A percentile compares a stretch with the other conserved stretches of the same genome.
Conservation (phyloP, 768 basidiomycete species). For the Mycena kentingensis region DNA sequence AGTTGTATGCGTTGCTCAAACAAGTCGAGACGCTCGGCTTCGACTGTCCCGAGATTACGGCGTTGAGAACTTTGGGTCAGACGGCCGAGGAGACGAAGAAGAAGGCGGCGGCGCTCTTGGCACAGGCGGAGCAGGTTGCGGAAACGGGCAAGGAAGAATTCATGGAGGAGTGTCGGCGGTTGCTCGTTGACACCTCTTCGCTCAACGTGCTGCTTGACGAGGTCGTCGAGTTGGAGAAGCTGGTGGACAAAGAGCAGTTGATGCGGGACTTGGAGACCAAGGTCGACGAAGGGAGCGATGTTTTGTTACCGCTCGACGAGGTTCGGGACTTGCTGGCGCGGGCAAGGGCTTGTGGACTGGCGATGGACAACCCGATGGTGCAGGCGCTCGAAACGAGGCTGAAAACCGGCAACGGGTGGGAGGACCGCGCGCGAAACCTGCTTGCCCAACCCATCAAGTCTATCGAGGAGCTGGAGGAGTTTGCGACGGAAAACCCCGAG, state of each 20-base stretch:
- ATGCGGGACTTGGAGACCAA: conserved; percentile 74
- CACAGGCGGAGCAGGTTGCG: conserved; percentile 39
- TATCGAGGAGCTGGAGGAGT: conserved; percentile 74
- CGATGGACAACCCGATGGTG: conserved; percentile 65
- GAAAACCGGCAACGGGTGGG: conserved; percentile 76
- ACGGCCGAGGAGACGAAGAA: conserved; percentile 66
- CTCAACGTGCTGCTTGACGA: conserved; percentile 86
- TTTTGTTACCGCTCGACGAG: conserved; percentile 68
- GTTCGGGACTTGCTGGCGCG: conserved; percentile 72
- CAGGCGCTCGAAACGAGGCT: conserved; percentile 64
- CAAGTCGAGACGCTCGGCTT: conserved; percentile 84
- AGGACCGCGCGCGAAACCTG: conserved; percentile 63
- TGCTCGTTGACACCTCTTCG: conserved; percentile 70
- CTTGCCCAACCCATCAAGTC: conserved; percentile 73
- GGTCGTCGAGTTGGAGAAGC: conserved; percentile 72
- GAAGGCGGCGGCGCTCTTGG: conserved; percentile 57
- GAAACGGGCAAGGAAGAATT: conserved; percentile 59
- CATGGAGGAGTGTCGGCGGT: conserved; percentile 68
- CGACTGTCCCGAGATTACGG: conserved; percentile 73
- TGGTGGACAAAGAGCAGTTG: conserved; percentile 79
- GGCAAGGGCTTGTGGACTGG: conserved; percentile 67
- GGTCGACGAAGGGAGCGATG: conserved; percentile 63
- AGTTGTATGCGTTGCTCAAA: conserved; percentile 65
- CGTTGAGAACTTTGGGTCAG: conserved; percentile 54
- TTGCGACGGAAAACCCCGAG: conserved; percentile 61